phyloP scores from a whole-genome alignment of 1,284 basidiomycete species.

The Pseudozyma hubeiensis region DNA sequence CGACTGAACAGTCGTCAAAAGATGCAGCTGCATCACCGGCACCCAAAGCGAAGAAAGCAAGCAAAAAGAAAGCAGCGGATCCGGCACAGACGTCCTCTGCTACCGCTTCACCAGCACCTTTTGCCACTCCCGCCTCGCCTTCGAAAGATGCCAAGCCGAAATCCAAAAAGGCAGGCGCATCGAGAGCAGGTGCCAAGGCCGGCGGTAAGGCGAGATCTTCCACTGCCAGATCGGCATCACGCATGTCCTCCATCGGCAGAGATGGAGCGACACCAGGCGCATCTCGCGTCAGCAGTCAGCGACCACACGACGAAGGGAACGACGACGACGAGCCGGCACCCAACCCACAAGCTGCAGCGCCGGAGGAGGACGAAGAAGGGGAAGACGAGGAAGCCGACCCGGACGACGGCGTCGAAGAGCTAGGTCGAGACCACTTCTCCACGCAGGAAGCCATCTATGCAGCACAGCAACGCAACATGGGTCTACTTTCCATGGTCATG shows the following conservation, averaged over 20 bases:
- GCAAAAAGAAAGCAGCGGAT: slow-evolving; percentile 30
- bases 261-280: slow-evolving; percentile 30
- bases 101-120: slow-evolving; percentile 37
- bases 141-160: slow-evolving; percentile 22
- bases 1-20: slow-evolving; percentile 12
- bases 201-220: slow-evolving; percentile 29
- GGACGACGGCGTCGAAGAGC: slow-evolving; percentile 64
- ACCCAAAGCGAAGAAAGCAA: slow-evolving; percentile 34
- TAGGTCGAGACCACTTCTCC: slow-evolving; percentile 58
- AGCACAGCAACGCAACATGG: slow-evolving; percentile 68
- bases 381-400: slow-evolving; percentile 61
- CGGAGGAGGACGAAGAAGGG: slow-evolving; percentile 50
- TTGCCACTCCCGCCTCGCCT: slow-evolving; percentile 24
- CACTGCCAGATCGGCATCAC: slow-evolving; percentile 33
- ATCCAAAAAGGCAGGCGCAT: slow-evolving; percentile 21
- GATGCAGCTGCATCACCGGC: slow-evolving; percentile 13
- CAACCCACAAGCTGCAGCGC: slow-evolving; percentile 4
- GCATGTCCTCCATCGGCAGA: slow-evolving; percentile 41
- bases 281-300: slow-evolving; percentile 26
- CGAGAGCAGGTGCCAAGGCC: slow-evolving; percentile 18
- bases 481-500: slow-evolving; percentile 85
- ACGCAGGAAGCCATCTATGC: slow-evolving; percentile 66
- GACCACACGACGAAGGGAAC: slow-evolving; percentile 24
- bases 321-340: slow-evolving; percentile 31
- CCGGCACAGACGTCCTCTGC: slow-evolving; percentile 13